Evolutionary conservation across 495 filamentous ascomycete genomes (phyloP).

Genomic region (Penicillium coprophilum): DNA sequence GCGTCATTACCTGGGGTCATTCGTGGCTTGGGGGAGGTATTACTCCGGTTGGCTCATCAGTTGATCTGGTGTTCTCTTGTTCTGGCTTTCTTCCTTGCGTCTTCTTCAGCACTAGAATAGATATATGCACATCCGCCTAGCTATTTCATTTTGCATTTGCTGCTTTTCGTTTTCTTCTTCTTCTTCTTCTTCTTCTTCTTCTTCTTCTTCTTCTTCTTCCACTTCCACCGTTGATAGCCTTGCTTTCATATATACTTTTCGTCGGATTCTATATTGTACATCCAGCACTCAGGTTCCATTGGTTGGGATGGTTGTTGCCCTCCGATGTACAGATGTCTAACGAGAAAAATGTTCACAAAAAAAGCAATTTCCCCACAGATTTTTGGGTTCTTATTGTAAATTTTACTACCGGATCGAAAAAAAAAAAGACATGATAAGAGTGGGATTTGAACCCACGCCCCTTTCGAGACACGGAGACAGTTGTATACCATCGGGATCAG

Average conservation of each 20-base stretch:
- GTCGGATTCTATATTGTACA: neutral
- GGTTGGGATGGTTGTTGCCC: neutral
- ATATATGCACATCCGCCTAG: neutral
- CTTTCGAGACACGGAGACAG: conserved; percentile 24
- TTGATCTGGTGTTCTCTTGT: neutral
- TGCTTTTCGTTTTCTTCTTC: neutral
- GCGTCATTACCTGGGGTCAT: neutral
- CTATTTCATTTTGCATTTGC: neutral
- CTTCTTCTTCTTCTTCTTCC: neutral
- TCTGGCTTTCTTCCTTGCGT: neutral
- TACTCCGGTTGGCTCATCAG: neutral
- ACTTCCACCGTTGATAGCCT: too few relatives aligned
- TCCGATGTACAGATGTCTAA: too few relatives aligned
- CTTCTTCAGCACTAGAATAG: neutral
- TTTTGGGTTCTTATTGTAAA: too few relatives aligned
- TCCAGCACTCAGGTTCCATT: neutral
- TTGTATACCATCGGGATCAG: conserved; percentile 22
- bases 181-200: neutral
- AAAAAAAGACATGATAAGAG: conserved; percentile 25
- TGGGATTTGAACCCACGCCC: conserved; percentile 35
- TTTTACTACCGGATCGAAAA: too few relatives aligned
- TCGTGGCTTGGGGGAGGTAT: neutral
- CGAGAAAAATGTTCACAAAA: too few relatives aligned
- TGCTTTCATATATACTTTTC: neutral
- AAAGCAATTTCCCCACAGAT: too few relatives aligned